phyloP scores from a whole-genome alignment of 164 flowering plant genomes.

The Cinnamomum chago region DNA sequence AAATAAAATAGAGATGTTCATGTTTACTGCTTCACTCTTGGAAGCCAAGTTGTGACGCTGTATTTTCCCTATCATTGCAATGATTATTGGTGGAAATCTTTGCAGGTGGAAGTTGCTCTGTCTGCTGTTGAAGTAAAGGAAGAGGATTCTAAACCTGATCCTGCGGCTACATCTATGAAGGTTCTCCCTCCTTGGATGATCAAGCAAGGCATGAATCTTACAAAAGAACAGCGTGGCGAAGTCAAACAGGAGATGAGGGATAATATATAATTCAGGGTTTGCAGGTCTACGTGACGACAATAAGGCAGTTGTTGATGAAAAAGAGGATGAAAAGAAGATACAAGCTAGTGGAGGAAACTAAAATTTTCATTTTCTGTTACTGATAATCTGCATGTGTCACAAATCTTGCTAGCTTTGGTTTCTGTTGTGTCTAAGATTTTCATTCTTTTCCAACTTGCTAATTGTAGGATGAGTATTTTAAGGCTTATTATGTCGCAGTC shows the following conservation, averaged over 20 bases:
- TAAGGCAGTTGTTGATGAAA: constrained; percentile 35
- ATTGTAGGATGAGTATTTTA: constrained; percentile 73
- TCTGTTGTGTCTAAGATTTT: background rate
- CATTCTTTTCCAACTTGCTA: background rate
- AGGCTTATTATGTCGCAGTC: constrained; percentile 84
- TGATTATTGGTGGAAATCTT: constrained; percentile 5
- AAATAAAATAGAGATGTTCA: too few relatives aligned
- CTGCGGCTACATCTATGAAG: constrained; percentile 41
- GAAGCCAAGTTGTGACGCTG: background rate
- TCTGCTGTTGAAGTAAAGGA: constrained; percentile 69
- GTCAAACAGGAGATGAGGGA: constrained; percentile 53
- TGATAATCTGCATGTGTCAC: background rate
- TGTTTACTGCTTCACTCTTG: background rate
- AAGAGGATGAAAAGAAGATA: constrained; percentile 44
- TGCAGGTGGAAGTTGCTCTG: constrained; percentile 89
- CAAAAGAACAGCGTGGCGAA: constrained; percentile 87
- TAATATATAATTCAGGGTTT: constrained; percentile 32
- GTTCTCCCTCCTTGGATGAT: constrained; percentile 99
- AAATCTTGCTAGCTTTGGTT: background rate
- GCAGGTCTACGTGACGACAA: constrained; percentile 52
- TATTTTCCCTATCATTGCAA: constrained; percentile 1
- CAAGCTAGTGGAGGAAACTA: constrained; percentile 38
- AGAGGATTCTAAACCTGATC: constrained; percentile 63
- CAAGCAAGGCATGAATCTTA: constrained; percentile 88
- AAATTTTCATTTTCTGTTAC: background rate